phyloP scores from a whole-genome alignment of 306 rosid species.

The Vigna angularis region DNA sequence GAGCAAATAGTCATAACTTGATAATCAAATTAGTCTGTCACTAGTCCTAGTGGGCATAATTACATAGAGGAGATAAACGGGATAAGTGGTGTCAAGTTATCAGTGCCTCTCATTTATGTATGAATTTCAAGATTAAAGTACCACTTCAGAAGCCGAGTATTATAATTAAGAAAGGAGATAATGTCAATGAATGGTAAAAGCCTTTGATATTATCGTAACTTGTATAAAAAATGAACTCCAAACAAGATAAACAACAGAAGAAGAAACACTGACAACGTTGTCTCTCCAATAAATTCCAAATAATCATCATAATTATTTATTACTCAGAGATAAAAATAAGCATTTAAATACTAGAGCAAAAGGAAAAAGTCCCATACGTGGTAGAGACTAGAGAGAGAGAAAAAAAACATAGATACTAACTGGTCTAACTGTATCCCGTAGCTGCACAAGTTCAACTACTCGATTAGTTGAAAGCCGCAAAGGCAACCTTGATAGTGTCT shows the following conservation, averaged over 20 bases:
- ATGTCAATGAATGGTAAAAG: not conserved
- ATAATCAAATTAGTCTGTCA: not conserved
- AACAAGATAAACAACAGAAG: not conserved
- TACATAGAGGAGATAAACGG: not conserved
- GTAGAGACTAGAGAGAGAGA: not conserved
- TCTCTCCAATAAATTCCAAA: not conserved
- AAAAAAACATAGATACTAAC: conserved; percentile 56
- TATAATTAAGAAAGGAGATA: not conserved
- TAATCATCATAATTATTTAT: not conserved
- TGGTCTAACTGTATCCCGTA: conserved; percentile 91
- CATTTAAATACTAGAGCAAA: not conserved
- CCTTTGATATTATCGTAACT: not conserved
- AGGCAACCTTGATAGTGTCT: conserved; percentile 91
- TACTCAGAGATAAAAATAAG: not conserved
- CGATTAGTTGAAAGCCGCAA: conserved; percentile 96
- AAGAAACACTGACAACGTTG: not conserved
- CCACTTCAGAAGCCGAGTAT: not conserved
- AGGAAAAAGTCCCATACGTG: not conserved
- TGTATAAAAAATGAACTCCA: not conserved
- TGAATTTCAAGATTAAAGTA: not conserved
- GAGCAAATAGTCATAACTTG: not conserved
- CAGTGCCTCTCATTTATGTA: not conserved
- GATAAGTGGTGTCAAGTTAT: not conserved
- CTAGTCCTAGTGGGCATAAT: not conserved
- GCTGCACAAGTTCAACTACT: conserved; percentile 95